These are phyloP conservation scores for Cladosporium sp. DNA, from an alignment of 2,329 filamentous ascomycete genomes.

Conservation along the genomic window DNA sequence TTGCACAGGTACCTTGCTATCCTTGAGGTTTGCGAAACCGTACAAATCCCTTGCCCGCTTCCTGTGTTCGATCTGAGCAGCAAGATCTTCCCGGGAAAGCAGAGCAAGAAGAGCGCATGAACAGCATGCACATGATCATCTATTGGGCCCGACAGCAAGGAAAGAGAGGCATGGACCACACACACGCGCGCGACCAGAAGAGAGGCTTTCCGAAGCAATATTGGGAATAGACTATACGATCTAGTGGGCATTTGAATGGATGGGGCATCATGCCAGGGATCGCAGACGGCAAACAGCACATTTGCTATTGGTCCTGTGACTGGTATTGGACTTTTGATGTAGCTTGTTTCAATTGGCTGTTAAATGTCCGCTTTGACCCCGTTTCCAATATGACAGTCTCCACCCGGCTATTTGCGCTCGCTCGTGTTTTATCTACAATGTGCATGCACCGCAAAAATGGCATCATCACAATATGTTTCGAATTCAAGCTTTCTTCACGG, in stretches of 20 bases:
- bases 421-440: neutral
- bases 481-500: neutral
- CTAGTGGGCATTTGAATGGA: neutral
- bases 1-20: constrained; percentile 19
- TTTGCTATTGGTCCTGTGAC: neutral
- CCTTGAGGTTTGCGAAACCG: constrained; percentile 21
- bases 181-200: too few species aligned
- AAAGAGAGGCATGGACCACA: neutral
- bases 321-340: too few species aligned
- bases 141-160: neutral
- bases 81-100: constrained; percentile 19
- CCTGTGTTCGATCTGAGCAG: constrained; percentile 22
- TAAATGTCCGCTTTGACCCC: too few species aligned
- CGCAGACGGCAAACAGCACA: neutral
- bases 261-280: neutral
- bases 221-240: too few species aligned
- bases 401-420: neutral
- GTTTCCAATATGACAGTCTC: neutral
- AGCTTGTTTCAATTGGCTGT: too few species aligned
- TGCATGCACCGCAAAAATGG: neutral
- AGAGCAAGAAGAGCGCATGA: constrained; percentile 10
- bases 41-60: constrained; percentile 22
- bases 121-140: neutral
- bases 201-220: neutral
- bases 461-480: neutral